Evolutionary conservation across 2,329 filamentous ascomycete genomes (phyloP).

Genomic region (Aspergillus tamarii): DNA sequence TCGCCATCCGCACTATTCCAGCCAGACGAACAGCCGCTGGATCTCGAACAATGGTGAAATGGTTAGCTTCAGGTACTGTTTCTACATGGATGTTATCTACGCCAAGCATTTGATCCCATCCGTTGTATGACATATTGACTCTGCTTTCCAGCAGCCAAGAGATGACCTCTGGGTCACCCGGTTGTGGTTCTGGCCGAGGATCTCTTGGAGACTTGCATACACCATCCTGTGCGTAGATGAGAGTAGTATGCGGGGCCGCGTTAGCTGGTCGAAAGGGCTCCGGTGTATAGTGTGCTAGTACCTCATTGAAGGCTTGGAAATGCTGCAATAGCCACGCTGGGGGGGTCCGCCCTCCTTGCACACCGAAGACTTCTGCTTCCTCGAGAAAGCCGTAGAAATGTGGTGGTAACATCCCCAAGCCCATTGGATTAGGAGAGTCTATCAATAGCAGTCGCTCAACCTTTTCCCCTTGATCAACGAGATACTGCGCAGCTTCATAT

Average conservation of each 20-base stretch:
- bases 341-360: conserved; percentile 40
- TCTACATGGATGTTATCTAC: conserved; percentile 35
- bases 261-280: not conserved
- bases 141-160: conserved; percentile 52
- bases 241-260: not conserved
- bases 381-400: conserved; percentile 54
- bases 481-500: conserved; percentile 65
- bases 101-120: conserved; percentile 50
- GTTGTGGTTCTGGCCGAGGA: conserved; percentile 41
- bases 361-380: conserved; percentile 50
- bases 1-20: not conserved
- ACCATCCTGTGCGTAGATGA: conserved; percentile 2
- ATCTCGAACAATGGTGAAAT: conserved; percentile 32
- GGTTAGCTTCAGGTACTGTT: conserved; percentile 31
- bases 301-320: conserved; percentile 34
- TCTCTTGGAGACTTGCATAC: conserved; percentile 19
- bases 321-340: conserved; percentile 55
- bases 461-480: conserved; percentile 59
- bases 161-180: conserved; percentile 51
- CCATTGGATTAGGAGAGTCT: conserved; percentile 67
- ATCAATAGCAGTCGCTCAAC: conserved; percentile 66
- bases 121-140: conserved; percentile 50
- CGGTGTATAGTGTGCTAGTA: not conserved
- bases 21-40: not conserved
- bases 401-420: conserved; percentile 67